These are phyloP conservation scores for Paecilomyces sp. DNA, from an alignment of 2,329 filamentous ascomycete genomes.

Conservation along the genomic window DNA sequence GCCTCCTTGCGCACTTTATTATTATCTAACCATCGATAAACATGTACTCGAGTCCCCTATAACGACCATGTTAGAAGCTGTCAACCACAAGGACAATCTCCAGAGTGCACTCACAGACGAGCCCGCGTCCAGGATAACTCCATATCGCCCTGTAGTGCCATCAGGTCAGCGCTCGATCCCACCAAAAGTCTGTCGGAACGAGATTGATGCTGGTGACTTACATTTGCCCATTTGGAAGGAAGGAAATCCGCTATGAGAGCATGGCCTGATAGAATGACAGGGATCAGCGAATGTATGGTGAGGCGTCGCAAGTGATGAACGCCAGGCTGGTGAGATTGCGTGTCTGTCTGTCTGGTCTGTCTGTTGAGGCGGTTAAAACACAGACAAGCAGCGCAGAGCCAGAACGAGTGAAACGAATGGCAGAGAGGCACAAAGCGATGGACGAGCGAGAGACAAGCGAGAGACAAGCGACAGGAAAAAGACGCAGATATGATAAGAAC, in stretches of 20 bases:
- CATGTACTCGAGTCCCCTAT: conserved; percentile 78
- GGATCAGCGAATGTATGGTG: background rate
- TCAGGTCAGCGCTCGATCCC: background rate
- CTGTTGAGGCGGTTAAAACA: background rate
- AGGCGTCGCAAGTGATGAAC: background rate
- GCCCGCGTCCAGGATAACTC: conserved; percentile 93
- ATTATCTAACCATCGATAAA: conserved; percentile 88
- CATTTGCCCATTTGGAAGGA: conserved; percentile 38
- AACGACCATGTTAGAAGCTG: background rate
- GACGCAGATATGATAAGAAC: conserved; percentile 11
- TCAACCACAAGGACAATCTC: conserved; percentile 6
- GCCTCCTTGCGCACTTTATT: conserved; percentile 58
- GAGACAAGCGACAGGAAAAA: background rate
- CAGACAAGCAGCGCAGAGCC: background rate
- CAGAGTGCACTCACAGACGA: conserved; percentile 58
- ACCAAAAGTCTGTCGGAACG: background rate
- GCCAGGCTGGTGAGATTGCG: background rate
- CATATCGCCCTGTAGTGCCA: conserved; percentile 58
- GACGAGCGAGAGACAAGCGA: conserved; percentile 3
- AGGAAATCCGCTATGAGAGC: conserved; percentile 15
- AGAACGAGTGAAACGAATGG: conserved; percentile 6
- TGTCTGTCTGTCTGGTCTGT: background rate
- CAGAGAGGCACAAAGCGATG: conserved; percentile 3
- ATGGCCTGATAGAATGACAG: conserved; percentile 19
- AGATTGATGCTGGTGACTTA: conserved; percentile 13